Evolutionary conservation across 805 yeast species (phyloP), one percentile per base, ranked within the genome.

Genomic region (Wickerhamiella sorbophila): DNA sequence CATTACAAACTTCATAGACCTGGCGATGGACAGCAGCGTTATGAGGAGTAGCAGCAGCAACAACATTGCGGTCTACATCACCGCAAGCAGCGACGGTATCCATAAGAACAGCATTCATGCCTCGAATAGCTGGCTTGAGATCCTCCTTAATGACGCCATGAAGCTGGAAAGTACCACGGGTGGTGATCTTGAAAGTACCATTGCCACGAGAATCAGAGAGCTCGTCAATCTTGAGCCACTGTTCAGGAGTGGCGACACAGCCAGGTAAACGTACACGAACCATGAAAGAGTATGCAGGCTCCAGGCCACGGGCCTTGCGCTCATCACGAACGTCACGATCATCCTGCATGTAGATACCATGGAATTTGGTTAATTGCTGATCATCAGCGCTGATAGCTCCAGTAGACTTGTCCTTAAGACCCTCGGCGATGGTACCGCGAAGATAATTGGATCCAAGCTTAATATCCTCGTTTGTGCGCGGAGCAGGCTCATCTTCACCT

Each of bases 21-120:
- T 87, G 87, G 26, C 65, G 62, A 59, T 88, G 96, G 41, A 88
- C 71, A 56, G 77, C 76, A 40, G 86, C 82, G 57, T 85, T 85
- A 24, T 72, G 72, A 15, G 96, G 96, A 26, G 84, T 67, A n/a
- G 95, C 94, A 45, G 88, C 74, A 42, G 82, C 72, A 78, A 87
- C 88, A 35, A 88, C 95, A 58, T 88, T 88, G 73, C 97, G 80
- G 66, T 84, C 83, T 35, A 88, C 97, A 67, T 88, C 97, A 69
- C 97, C 97, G 70, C 96, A 88, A 1, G 97, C 97, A 46, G 94
- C 97, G 45, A 88, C 72, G 6, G 96, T 87, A 59, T 91, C 97
- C 79, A 88, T 72, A 53, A 88, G 71, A 5, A 78, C 80, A 15
- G 93, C 67, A 60, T 88, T 88, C 78, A 88, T 86, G 31, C 88